These are phyloP conservation scores for Magnolia officinalis DNA, from an alignment of 164 flowering plant genomes.

Conservation along the genomic window DNA sequence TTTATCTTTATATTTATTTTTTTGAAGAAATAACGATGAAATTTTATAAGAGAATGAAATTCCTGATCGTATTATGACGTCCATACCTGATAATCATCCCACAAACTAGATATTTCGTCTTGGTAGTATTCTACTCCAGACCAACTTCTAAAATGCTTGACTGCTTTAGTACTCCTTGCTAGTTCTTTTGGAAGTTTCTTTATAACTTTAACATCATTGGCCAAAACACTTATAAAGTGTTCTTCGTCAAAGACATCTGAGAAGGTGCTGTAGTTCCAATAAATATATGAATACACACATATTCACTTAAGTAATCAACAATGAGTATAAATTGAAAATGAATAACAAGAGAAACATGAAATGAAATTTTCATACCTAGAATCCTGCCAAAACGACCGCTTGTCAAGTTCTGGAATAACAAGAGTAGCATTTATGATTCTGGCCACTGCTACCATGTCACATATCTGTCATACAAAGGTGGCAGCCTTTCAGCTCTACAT, in stretches of 20 bases:
- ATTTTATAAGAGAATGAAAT: no score
- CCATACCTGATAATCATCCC: conserved; percentile 78
- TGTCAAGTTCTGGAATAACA: conserved; percentile 94
- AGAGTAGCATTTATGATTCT: conserved; percentile 90
- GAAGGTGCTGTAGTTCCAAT: conserved; percentile 68
- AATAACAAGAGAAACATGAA: neutral
- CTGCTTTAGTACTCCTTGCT: conserved; percentile 48
- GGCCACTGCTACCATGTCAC: conserved; percentile 99
- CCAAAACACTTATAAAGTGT: conserved; percentile 64
- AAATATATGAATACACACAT: neutral
- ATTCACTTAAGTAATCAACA: neutral
- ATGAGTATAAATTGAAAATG: neutral
- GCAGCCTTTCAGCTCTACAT: neutral
- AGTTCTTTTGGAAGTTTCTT: conserved; percentile 78
- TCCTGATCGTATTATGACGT: neutral
- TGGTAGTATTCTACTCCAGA: conserved; percentile 83
- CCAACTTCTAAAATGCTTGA: conserved; percentile 87
- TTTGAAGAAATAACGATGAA: no score
- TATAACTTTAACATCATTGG: conserved; percentile 66
- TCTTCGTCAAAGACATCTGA: conserved; percentile 91
- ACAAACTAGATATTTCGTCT: conserved; percentile 70
- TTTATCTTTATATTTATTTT: no score
- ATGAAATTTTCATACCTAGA: conserved; percentile 45
- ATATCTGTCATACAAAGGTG: conserved; percentile 53
- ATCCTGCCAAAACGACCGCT: conserved; percentile 91